Evolutionary conservation across 2,329 filamentous ascomycete species (phyloP).

Genomic region (Ophiosphaerella korrae): DNA sequence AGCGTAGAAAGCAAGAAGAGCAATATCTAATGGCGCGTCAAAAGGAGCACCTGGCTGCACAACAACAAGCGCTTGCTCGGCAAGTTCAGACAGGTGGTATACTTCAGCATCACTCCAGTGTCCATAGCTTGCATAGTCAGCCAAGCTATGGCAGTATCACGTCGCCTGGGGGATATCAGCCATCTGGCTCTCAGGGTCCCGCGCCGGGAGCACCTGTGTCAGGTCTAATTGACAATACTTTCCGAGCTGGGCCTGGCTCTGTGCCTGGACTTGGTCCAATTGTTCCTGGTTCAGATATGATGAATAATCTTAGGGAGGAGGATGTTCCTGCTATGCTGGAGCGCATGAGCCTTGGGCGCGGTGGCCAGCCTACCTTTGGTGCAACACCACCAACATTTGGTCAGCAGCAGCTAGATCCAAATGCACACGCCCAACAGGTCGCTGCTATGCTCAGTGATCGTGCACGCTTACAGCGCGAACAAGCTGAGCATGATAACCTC

Average conservation of each 20-base stretch:
- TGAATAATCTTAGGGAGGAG: slow-evolving; percentile 66
- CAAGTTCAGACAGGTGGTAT: slow-evolving; percentile 66
- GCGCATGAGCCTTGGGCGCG: slow-evolving; percentile 65
- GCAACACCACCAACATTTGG: slow-evolving; percentile 53
- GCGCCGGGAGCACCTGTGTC: slow-evolving; percentile 55
- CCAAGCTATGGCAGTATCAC: slow-evolving; percentile 95
- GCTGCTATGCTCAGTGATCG: slow-evolving; percentile 66
- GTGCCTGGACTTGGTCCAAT: slow-evolving; percentile 52
- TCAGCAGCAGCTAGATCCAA: slow-evolving; percentile 54
- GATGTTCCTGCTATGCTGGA: slow-evolving; percentile 69
- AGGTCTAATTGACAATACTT: slow-evolving; percentile 72
- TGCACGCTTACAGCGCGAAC: slow-evolving; percentile 64
- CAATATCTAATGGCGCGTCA: slow-evolving; percentile 96
- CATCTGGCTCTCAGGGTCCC: slow-evolving; percentile 61
- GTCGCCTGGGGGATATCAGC: slow-evolving; percentile 76
- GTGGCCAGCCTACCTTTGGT: slow-evolving; percentile 56
- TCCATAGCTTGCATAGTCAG: slow-evolving; percentile 94
- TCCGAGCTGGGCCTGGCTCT: slow-evolving; percentile 44
- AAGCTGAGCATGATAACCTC: slow-evolving; percentile 59
- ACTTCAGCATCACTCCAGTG: slow-evolving; percentile 91
- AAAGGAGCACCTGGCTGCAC: slow-evolving; percentile 87
- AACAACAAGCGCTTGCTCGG: slow-evolving; percentile 75
- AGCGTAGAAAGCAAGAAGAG: slow-evolving; percentile 96
- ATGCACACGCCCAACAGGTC: slow-evolving; percentile 61
- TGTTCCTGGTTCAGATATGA: slow-evolving; percentile 51